These are phyloP conservation scores for Bromus sterilis DNA, from an alignment of 176 grass and related monocot genomes.

Conservation along the genomic window DNA sequence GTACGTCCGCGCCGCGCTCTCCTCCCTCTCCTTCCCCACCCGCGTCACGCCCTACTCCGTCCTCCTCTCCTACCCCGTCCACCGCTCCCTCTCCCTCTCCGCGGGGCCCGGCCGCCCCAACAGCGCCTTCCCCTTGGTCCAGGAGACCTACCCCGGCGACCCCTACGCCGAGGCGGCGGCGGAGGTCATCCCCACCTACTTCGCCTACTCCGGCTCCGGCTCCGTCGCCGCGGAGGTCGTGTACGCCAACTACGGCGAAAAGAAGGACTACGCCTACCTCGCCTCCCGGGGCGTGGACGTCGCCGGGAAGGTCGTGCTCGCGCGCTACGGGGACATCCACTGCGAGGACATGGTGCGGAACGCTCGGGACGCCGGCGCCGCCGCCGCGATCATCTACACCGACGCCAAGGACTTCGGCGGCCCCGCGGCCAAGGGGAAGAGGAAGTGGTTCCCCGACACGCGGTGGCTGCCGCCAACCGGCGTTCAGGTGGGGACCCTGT, in stretches of 20 bases:
- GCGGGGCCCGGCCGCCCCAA: conserved; percentile 6
- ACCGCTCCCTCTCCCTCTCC: conserved; percentile 60
- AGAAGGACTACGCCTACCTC: conserved; percentile 62
- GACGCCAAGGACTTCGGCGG: conserved; percentile 70
- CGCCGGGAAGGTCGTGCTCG: conserved; percentile 54
- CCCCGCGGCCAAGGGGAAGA: conserved; percentile 7
- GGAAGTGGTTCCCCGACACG: conserved; percentile 37
- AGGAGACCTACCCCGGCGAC: conserved; percentile 42
- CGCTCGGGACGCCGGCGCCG: conserved; percentile 59
- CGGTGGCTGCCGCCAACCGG: conserved; percentile 68
- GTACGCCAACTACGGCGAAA: conserved; percentile 77
- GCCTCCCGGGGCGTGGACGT: conserved; percentile 51
- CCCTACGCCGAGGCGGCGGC: conserved; percentile 38
- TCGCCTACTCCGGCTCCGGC: conserved; percentile 67
- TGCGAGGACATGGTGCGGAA: conserved; percentile 85
- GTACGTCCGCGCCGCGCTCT: conserved; percentile 36
- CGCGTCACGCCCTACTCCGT: conserved; percentile 57
- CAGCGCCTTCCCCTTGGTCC: conserved; percentile 35
- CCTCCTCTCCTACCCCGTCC: conserved; percentile 63
- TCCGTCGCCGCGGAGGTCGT: conserved; percentile 60
- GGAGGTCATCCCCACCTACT: conserved; percentile 70
- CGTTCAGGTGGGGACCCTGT: conserved; percentile 65
- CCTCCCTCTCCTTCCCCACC: conserved; percentile 50
- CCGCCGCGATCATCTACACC: conserved; percentile 58
- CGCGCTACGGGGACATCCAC: conserved; percentile 73